Conservation (phyloP, 2,329 filamentous ascomycete genomes). For the Colletotrichum filicis region DNA sequence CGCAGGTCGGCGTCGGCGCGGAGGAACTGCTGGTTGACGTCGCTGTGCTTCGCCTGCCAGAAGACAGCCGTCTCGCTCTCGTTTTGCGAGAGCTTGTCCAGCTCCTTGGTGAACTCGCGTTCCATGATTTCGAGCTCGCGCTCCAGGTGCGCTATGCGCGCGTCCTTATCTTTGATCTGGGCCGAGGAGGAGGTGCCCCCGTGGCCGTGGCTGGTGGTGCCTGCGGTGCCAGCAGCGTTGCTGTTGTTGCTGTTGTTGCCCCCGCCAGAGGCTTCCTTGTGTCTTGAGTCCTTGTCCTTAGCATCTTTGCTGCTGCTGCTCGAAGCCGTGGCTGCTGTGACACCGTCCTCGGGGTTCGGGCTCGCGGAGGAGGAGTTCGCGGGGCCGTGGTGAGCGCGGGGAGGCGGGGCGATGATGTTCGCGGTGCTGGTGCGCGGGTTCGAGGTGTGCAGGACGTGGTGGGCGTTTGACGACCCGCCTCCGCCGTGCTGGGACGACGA, state of each 20-base stretch:
- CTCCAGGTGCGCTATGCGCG: conserved; percentile 63
- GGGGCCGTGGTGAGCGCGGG: conserved; percentile 51
- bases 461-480: conserved; percentile 33
- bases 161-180: conserved; percentile 58
- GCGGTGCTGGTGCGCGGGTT: conserved; percentile 42
- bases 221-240: conserved; percentile 18
- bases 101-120: conserved; percentile 62
- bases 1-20: conserved; percentile 64
- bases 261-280: conserved; percentile 17
- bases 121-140: conserved; percentile 64
- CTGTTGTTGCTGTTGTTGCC: conserved; percentile 24
- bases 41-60: conserved; percentile 67
- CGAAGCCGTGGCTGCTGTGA: not conserved
- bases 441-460: conserved; percentile 41
- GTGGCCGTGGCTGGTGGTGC: not conserved
- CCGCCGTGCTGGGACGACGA: not conserved
- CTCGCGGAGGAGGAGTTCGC: conserved; percentile 45
- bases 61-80: conserved; percentile 67
- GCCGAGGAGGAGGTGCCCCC: conserved; percentile 5
- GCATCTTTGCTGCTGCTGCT: conserved; percentile 34
- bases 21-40: conserved; percentile 62
- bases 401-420: conserved; percentile 51
- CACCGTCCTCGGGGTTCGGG: conserved; percentile 41
- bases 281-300: conserved; percentile 42
- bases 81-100: conserved; percentile 62